Evolutionary conservation across 768 basidiomycete species (phyloP).

Genomic region (Podaxis sp.): DNA sequence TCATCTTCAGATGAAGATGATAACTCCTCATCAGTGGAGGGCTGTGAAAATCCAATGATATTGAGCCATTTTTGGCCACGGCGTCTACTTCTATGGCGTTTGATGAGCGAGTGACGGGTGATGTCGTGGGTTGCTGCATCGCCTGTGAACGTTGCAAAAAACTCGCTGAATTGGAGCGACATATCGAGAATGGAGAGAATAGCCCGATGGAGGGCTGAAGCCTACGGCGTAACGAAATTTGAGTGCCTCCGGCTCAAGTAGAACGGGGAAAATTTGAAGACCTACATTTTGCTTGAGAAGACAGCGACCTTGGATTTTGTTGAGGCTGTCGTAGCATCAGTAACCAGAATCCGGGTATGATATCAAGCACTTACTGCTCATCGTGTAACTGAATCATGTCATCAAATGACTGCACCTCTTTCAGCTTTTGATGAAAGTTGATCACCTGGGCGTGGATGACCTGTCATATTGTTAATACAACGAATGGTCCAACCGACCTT

Average conservation of each 20-base stretch:
- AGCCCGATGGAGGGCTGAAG: conserved; percentile 57
- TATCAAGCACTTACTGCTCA: conserved; percentile 43
- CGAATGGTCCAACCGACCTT: neutral
- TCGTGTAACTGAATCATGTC: conserved; percentile 70
- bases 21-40: conserved; percentile 25
- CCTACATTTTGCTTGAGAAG: conserved; percentile 58
- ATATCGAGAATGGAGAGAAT: conserved; percentile 72
- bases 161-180: conserved; percentile 62
- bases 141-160: conserved; percentile 57
- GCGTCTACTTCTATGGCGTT: conserved; percentile 61
- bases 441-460: conserved; percentile 63
- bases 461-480: conserved; percentile 28
- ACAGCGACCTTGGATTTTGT: conserved; percentile 56
- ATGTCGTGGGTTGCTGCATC: conserved; percentile 57
- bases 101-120: conserved; percentile 44
- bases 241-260: neutral
- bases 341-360: neutral
- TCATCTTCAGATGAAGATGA: conserved; percentile 40
- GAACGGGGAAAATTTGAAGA: neutral
- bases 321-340: conserved; percentile 37
- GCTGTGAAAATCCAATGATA: conserved; percentile 56
- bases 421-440: conserved; percentile 54
- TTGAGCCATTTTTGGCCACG: conserved; percentile 50
- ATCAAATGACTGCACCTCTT: conserved; percentile 59
- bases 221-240: conserved; percentile 35